These are phyloP conservation scores for Dactylellina haptotyla DNA, from an alignment of 2,329 filamentous ascomycete genomes.

Conservation along the genomic window DNA sequence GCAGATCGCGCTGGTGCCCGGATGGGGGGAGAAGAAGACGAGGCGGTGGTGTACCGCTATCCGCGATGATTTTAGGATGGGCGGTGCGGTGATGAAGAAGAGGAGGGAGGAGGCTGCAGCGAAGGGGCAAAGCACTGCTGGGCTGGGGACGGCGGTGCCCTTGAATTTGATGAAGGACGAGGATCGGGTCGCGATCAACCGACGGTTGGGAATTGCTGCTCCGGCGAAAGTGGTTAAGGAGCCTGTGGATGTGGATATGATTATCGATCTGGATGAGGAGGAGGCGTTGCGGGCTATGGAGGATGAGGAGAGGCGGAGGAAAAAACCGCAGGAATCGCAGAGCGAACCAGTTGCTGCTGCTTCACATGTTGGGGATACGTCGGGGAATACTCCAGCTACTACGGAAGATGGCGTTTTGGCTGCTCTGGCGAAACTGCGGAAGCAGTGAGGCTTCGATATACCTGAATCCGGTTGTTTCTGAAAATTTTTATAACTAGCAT, in stretches of 20 bases:
- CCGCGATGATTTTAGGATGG: constrained; percentile 46
- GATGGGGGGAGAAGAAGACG: constrained; percentile 91
- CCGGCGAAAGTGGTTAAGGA: constrained; percentile 18
- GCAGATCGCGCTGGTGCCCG: constrained; percentile 82
- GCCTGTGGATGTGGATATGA: constrained; percentile 16
- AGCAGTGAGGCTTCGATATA: constrained; percentile 60
- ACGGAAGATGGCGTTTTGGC: constrained; percentile 67
- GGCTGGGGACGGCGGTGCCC: constrained; percentile 70
- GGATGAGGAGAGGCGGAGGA: constrained; percentile 58
- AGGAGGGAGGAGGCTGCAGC: constrained; percentile 74
- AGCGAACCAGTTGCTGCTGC: constrained; percentile 48
- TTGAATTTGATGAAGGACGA: constrained; percentile 25
- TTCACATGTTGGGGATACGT: constrained; percentile 43
- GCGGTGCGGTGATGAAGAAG: constrained; percentile 44
- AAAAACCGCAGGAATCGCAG: constrained; percentile 55
- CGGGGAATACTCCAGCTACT: constrained; percentile 38
- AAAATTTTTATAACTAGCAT: too few species aligned
- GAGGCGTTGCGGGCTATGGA: constrained; percentile 58
- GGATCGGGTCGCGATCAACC: constrained; percentile 54
- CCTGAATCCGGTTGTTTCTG: too few species aligned
- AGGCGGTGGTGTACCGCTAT: constrained; percentile 67
- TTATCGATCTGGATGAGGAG: constrained; percentile 36
- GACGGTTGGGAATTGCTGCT: constrained; percentile 51
- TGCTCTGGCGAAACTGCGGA: constrained; percentile 70
- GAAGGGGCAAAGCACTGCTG: constrained; percentile 85